Base-by-base conservation (phyloP, 805 yeast species). In the Yarrowia divulgata region DNA sequence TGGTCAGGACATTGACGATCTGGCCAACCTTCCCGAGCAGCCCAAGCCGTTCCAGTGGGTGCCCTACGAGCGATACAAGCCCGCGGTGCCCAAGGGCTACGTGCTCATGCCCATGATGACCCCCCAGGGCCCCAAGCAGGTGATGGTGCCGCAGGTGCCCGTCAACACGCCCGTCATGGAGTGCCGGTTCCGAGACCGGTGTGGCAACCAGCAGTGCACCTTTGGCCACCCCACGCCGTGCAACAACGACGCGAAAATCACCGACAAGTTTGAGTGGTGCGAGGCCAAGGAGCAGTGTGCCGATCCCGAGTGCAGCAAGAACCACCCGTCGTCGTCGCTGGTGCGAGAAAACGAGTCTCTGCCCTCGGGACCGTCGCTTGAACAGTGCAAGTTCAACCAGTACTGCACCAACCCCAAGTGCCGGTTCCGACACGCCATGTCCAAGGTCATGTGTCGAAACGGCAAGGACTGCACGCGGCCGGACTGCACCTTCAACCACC, bases 151-250 rank as follows among this genome's bases (percentile, higher is more conserved):
- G 81, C 90, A 74, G 85, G 89, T 79, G 86, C 85, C 46, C 90
- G 12, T 60, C 16, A 88, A 75, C 4, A 69, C 62, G 2, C 29
- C 14, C 35, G 50, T 72, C 18, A 48, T 60, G 85, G 75, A 89
- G 45, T 93, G 97, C 81, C 90, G 90, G 76, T 93, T 86, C 78
- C 95, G 94, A 62, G 81, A 84, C 32, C 78, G 86, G 48, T 93
- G 97, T 79, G 82, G 90, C 32, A 90, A 90, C 75, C 91, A 87
- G 71, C 79, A 86, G 71, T 93, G 97, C 81, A 91, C 93, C 37
- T 91, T 88, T 80, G 97, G 93, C 34, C 97, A 93, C 76, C 97
- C 98, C 55, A 91, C 97, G 0, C 95, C 96, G 1, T 90, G 91
- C 18, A 91, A 90, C 79, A 85, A 84, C 71, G 87, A 85, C 71